Conservation (phyloP, 768 basidiomycete genomes). For the Neoboletus magnificus region DNA sequence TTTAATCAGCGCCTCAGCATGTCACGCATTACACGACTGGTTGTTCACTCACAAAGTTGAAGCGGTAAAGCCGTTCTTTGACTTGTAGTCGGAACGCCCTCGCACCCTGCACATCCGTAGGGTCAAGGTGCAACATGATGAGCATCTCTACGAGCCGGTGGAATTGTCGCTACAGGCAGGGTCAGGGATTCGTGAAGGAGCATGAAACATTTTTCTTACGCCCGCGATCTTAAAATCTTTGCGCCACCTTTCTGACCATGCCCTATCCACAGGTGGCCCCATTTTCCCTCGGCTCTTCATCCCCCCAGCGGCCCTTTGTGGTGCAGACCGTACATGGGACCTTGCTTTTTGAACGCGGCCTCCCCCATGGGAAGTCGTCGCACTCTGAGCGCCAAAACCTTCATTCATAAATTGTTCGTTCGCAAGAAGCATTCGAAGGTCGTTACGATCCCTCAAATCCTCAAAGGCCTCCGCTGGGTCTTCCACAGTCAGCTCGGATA, state of each 20-base stretch:
- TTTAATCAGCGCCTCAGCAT: not conserved
- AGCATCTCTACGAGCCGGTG: constrained; percentile 90
- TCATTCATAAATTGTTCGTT: constrained; percentile 67
- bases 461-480: constrained; percentile 98
- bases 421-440: constrained; percentile 72
- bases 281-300: constrained; percentile 51
- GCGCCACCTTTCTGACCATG: constrained; percentile 79
- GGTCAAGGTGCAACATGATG: constrained; percentile 67
- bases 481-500: constrained; percentile 95
- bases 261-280: constrained; percentile 72
- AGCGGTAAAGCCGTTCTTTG: constrained; percentile 91
- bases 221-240: constrained; percentile 85
- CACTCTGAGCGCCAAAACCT: constrained; percentile 48
- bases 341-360: constrained; percentile 41
- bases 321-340: constrained; percentile 33
- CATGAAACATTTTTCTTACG: constrained; percentile 41
- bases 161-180: constrained; percentile 76
- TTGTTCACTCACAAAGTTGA: constrained; percentile 76
- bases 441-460: constrained; percentile 90
- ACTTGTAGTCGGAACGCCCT: constrained; percentile 83
- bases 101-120: constrained; percentile 48
- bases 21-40: not conserved
- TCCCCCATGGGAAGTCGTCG: constrained; percentile 44
- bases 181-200: not conserved
- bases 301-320: constrained; percentile 22